Base-by-base conservation (phyloP, 2,329 filamentous ascomycete species). In the Fusarium tuaranense region DNA sequence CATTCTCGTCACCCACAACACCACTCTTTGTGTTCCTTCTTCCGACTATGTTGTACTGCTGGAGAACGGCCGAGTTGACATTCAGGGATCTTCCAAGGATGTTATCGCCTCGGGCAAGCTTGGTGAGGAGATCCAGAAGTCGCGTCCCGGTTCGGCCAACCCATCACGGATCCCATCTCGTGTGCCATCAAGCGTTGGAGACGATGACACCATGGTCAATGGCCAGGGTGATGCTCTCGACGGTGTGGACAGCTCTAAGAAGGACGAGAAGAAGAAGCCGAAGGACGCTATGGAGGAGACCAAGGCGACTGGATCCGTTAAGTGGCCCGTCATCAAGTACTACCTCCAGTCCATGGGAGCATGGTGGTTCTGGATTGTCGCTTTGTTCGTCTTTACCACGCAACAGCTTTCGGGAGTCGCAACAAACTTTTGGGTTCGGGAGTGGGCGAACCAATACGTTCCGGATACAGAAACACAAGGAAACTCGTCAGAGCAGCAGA, bases 1-100 rank as follows among this genome's bases (percentile, higher is more conserved):
- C 82, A 94, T 99, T 64, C 88, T 99, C 51, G 96, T 99, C 39
- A 98, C 97, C 0, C 97, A 99, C 86, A 99, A 98, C 79, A 90
- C 97, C 32, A 90, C 94, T n/a, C 89, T 99, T 20, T 97, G 95
- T 76, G 91, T 95, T 9, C 95, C 95, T 7, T 88, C 91, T 39
- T 92, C 96, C 0, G 91, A 95, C 65, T 94, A 93, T 76, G 92
- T 97, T 7, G 92, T 98, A 12, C 89, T 95, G 5, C 88, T 99
- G 70, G 94, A 97, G 58, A 98, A 98, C 78, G 97, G 97, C 32
- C 92, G 92, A 73, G 87, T 98, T 44, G 85, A 88, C 3, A 87
- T 90, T 1, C 93, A 98, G 81, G 97, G 97, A n/a, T 87, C 91
- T 5, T 88, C 95, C 0, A 87, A 90, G 7, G 91, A 96, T 62